Base-by-base conservation (phyloP, 2,329 filamentous ascomycete genomes). In the Alternaria sp. region DNA sequence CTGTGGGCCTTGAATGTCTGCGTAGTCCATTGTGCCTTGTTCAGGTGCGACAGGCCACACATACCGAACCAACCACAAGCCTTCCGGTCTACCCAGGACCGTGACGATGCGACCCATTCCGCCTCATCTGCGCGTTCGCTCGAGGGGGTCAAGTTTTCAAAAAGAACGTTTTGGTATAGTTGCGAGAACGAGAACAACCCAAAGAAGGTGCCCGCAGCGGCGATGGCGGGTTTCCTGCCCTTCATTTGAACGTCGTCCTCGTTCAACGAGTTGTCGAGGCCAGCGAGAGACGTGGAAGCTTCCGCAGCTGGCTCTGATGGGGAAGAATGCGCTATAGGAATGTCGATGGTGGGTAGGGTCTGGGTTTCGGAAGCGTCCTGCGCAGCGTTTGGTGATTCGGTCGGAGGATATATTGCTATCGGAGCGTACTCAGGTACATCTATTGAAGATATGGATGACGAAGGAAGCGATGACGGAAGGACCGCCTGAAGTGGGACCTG, bases 41-140 rank as follows among this genome's bases (percentile, higher is more conserved):
- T 86, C 66, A 94, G 81, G 74, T 96, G 92, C 52, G 90, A 83
- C n/a, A 92, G 76, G 24, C 92, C 93, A 74, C 93, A 97, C 28
- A 96, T 77, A 34, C 91, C 86, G 42, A 96, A 80, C 90, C 90
- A 96, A 46, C 88, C 87, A 75, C 93, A 96, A 7, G 88, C 82
- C 47, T 76, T 78, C 51, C 73, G 69, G 44, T 79, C 77, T 18
- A 79, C 14, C 78, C 78, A 79, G 24, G 78, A 80, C 26, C 70
- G 63, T 7, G 78, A 79, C 11, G 75, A 78, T 28, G 68, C 72
- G 24, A 80, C 74, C 76, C 76, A 79, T 24, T 58, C 63, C 22
- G 30, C 57, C 39, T 80, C 76, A 36, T 80, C 77, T 59, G 68
- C 49, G 4, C 70, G 67, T 57, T 79, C 77, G 12, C 71, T 72